Conservation (phyloP, 306 rosid genomes). For the Gynostemma pentaphyllum region DNA sequence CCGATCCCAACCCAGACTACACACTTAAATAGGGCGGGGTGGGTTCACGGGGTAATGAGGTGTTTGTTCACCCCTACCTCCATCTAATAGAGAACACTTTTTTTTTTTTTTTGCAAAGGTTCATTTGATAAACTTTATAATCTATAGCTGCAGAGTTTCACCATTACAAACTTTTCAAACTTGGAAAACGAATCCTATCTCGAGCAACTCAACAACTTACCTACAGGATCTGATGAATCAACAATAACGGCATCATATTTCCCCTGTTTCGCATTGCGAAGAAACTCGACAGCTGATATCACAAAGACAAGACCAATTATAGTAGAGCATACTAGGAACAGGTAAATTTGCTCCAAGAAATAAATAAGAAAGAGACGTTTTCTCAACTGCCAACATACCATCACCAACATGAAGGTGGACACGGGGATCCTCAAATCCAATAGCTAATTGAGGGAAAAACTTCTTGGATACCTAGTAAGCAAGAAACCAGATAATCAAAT, state of each 20-base stretch:
- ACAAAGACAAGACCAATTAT: neutral
- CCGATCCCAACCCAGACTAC: no score
- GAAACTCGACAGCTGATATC: constrained; percentile 69
- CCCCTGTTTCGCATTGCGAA: constrained; percentile 50
- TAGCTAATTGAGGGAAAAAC: constrained; percentile 71
- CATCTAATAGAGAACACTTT: neutral
- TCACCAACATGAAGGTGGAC: constrained; percentile 88
- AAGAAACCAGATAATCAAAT: constrained; percentile 15
- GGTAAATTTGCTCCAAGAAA: no score
- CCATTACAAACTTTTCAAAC: neutral
- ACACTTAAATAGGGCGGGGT: no score
- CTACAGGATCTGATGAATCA: constrained; percentile 98
- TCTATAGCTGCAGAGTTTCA: neutral
- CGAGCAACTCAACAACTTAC: constrained; percentile 30
- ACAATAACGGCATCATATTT: constrained; percentile 86
- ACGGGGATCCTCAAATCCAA: constrained; percentile 92
- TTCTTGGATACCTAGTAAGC: constrained; percentile 56
- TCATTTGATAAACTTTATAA: neutral
- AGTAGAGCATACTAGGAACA: neutral
- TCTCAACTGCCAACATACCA: constrained; percentile 28
- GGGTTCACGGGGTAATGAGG: no score
- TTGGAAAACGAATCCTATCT: neutral
- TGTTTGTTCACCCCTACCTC: no score
- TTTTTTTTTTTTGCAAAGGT: neutral
- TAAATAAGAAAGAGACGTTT: constrained; percentile 2